These are phyloP conservation scores for Adansonia gregorii DNA, from an alignment of 441 rosid genomes.

Conservation along the genomic window DNA sequence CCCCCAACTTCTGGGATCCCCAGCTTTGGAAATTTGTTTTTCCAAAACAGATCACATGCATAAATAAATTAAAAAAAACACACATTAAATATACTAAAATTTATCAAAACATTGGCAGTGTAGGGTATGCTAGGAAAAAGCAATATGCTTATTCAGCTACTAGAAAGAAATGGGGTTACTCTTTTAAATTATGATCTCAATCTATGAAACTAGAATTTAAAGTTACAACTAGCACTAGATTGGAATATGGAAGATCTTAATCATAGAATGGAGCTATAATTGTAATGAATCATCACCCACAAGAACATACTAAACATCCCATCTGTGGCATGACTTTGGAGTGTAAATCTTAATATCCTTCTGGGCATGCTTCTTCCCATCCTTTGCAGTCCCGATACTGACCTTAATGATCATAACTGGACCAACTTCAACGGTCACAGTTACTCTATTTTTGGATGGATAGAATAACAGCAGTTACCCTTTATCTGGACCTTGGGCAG, in stretches of 20 bases:
- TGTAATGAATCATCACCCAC: conserved; percentile 37
- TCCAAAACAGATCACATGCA: not conserved
- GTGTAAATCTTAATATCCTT: conserved; percentile 14
- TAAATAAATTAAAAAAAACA: no score
- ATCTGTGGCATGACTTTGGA: conserved; percentile 46
- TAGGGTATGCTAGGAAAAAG: not conserved
- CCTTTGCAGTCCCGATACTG: conserved; percentile 51
- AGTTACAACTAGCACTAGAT: not conserved
- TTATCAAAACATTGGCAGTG: not conserved
- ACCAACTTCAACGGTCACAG: conserved; percentile 59
- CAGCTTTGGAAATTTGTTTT: not conserved
- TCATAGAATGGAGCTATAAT: conserved; percentile 50
- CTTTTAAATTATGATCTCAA: not conserved
- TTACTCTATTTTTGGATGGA: conserved; percentile 48
- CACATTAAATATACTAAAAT: not conserved
- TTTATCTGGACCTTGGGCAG: conserved; percentile 54
- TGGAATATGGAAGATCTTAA: not conserved
- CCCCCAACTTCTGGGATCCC: no score
- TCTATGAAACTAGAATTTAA: not conserved
- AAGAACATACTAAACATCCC: conserved; percentile 54
- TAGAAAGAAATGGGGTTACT: not conserved
- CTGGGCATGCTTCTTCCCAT: conserved; percentile 39
- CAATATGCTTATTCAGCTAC: not conserved
- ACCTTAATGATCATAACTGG: conserved; percentile 49
- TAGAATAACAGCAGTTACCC: conserved; percentile 56